A percentile compares a stretch with the other conserved stretches of the same genome.
Conservation (phyloP, 139 green algal genomes). For the Chlorella vulgaris region DNA sequence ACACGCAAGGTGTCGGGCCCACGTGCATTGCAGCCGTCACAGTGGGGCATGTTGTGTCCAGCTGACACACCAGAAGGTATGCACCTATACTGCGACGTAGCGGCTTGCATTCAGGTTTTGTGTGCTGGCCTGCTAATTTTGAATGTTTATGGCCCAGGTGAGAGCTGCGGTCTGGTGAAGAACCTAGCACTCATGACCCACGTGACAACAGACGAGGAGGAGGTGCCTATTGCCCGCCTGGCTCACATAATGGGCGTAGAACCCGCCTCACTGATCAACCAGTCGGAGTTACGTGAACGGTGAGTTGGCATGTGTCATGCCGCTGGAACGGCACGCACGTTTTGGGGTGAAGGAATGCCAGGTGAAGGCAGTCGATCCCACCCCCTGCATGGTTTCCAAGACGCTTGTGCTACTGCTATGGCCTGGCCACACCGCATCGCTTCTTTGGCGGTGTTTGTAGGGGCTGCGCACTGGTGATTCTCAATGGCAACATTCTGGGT, state of each 20-base stretch:
- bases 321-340: no score
- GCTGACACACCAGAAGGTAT: constrained; percentile 95
- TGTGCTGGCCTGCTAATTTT: not conserved
- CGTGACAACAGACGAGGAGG: constrained; percentile 92
- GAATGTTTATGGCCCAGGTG: constrained; percentile 43
- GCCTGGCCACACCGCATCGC: no score
- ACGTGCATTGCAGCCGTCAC: constrained; percentile 88
- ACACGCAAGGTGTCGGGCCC: constrained; percentile 95
- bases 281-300: constrained; percentile 76
- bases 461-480: constrained; percentile 80
- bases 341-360: no score
- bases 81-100: no score
- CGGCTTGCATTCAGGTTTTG: no score
- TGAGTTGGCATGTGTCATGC: not conserved
- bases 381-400: no score
- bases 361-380: no score
- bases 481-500: constrained; percentile 95
- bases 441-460: not conserved
- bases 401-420: no score
- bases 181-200: constrained; percentile 99
- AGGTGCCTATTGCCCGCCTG: constrained; percentile 66
- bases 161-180: constrained; percentile 98
- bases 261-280: constrained; percentile 64
- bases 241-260: constrained; percentile 79
- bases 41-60: constrained; percentile 99